Base-by-base conservation (phyloP, 129 eudicot genomes). In the Heracleum sosnowskyi region DNA sequence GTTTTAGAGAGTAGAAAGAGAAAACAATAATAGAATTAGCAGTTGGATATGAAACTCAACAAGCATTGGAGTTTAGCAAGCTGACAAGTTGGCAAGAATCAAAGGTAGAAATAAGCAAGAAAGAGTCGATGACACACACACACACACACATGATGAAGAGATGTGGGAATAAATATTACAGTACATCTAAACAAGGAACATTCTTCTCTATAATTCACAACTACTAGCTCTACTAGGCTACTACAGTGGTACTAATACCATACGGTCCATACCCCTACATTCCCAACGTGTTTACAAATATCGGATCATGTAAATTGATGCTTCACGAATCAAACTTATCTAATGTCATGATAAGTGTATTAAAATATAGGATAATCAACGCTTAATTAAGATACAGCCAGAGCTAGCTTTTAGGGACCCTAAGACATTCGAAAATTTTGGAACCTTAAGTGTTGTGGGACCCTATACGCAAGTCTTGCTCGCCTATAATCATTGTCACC, bases 51-150 rank as follows among this genome's bases (percentile, higher is more conserved):
- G 29, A 11, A 37, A n/a, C 31, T 37, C 33, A n/a, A 72, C 49
- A 22, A 16, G 39, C 31, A 72, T 40, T 72, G 44, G 7, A 37
- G n/a, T 47, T 53, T 42, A 68, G 64, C 76, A 79, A 63, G 76
- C 77, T 63, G 73, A 33, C 79, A 74, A 77, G 63, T 84, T 80
- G 84, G 44, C 46, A 33, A 64, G 18, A 36, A 72, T 41, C 29
- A 22, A n/a, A n/a, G 33, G 22, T 41, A 24, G 13, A 24, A 24
- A 22, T 55, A 7, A 55, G 55, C 24, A 70, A 76, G 26, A n/a
- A 62, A 28, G 4, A 64, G 31, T 53, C 20, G 11, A n/a, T 22
- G 18, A 7, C 24, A 5, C n/a, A 60, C 11, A 60, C 68, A 60
- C 17, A 16, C 47, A 49, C 13, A n/a, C 20, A 66, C 24, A 11